Base-by-base conservation (phyloP, 345 rosid species). In the Turnera subulata region DNA sequence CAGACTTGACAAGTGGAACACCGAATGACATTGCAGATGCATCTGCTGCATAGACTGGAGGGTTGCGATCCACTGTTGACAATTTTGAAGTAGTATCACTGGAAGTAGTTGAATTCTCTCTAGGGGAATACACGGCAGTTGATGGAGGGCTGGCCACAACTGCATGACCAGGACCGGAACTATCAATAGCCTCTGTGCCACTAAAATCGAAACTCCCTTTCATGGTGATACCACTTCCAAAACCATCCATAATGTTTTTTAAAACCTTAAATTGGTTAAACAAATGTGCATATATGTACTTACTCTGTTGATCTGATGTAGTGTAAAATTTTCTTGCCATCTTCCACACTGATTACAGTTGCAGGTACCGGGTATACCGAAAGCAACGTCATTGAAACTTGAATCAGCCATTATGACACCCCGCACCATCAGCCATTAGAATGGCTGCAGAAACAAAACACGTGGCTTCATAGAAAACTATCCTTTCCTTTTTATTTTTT, bases 191-290 rank as follows among this genome's bases (percentile, higher is more conserved):
- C 59, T 80, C 88, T 2, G 59, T 63, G 20, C 76, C 85, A 53
- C 86, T 82, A 46, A 72, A 35, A 67, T 83, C 90, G 35, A 90
- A 86, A 64, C 94, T 86, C 61, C 69, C 89, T 74, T 80, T 86
- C 78, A 87, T 75, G 6, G 54, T 54, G 33, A 80, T 70, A 22
- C 70, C 66, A 59, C 68, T 12, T 2, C 25, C 42, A 63, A 46
- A 53, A 52, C 75, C 80, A 38, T 80, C n/a, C n/a, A n/a, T n/a
- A n/a, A n/a, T n/a, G n/a, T n/a, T n/a, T n/a, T n/a, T n/a, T n/a
- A n/a, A n/a, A n/a, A n/a, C n/a, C n/a, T n/a, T n/a, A n/a, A n/a
- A n/a, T n/a, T n/a, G n/a, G n/a, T n/a, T n/a, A n/a, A n/a, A n/a
- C n/a, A n/a, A n/a, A n/a, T n/a, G n/a, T n/a, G n/a, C n/a, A n/a